phyloP scores from a whole-genome alignment of 257 asterid genomes.

The Solanum appendiculatum region DNA sequence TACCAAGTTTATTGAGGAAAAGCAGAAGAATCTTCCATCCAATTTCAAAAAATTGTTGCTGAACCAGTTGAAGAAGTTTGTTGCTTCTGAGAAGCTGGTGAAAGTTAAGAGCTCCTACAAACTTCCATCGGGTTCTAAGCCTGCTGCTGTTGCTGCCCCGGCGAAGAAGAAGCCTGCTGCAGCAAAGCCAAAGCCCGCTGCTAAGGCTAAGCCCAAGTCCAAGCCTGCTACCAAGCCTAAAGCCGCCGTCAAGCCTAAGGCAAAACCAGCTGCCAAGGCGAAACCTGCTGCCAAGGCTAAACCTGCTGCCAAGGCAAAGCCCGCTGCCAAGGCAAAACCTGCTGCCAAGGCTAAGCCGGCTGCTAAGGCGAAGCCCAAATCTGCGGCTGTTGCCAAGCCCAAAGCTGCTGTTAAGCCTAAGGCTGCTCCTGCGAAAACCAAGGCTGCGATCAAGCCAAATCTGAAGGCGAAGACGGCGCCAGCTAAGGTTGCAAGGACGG shows the following conservation, averaged over 20 bases:
- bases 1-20: slow-evolving; percentile 56
- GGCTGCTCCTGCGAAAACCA: slow-evolving; percentile 39
- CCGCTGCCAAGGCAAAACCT: slow-evolving; percentile 18
- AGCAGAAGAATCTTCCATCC: slow-evolving; percentile 59
- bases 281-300: slow-evolving; percentile 24
- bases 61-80: slow-evolving; percentile 61
- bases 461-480: slow-evolving; percentile 37
- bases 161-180: slow-evolving; percentile 6
- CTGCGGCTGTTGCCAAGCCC: slow-evolving; percentile 1
- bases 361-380: slow-evolving; percentile 10
- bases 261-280: slow-evolving; percentile 23
- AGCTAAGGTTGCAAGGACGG: slow-evolving; percentile 39
- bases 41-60: slow-evolving; percentile 65
- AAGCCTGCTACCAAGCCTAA: background rate
- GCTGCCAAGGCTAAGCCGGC: slow-evolving; percentile 19
- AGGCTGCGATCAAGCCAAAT: slow-evolving; percentile 35
- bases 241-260: background rate
- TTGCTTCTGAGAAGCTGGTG: slow-evolving; percentile 48
- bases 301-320: slow-evolving; percentile 13
- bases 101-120: slow-evolving; percentile 66
- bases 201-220: slow-evolving; percentile 22
- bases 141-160: slow-evolving; percentile 10
- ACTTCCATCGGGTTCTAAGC: slow-evolving; percentile 24
- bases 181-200: slow-evolving; percentile 6
- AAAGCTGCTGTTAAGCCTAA: slow-evolving; percentile 8